Conservation (phyloP, 768 basidiomycete genomes). For the Podaxis sp. region DNA sequence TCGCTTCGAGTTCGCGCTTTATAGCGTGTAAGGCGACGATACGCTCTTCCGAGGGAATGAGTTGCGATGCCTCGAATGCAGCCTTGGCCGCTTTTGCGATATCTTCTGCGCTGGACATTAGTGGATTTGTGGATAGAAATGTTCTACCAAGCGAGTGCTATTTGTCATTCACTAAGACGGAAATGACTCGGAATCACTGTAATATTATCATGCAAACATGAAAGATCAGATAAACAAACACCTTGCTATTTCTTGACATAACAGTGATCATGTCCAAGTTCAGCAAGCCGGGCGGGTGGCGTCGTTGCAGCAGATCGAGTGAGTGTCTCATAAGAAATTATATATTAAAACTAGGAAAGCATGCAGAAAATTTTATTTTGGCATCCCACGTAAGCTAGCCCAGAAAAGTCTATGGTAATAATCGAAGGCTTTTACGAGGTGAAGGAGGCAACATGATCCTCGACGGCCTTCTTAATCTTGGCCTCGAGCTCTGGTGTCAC, state of each 20-base stretch:
- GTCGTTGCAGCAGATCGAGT: neutral
- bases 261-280: no score
- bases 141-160: neutral
- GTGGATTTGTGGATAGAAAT: neutral
- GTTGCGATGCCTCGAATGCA: constrained; percentile 87
- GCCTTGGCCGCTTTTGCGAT: constrained; percentile 80
- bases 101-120: constrained; percentile 32
- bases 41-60: constrained; percentile 67
- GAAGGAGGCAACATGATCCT: constrained; percentile 85
- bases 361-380: constrained; percentile 31
- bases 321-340: constrained; percentile 15
- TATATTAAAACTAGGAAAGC: constrained; percentile 17
- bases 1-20: constrained; percentile 58
- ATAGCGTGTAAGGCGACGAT: constrained; percentile 73
- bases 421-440: constrained; percentile 43
- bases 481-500: constrained; percentile 90
- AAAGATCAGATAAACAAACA: neutral
- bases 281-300: no score
- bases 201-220: neutral
- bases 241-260: no score
- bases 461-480: constrained; percentile 93
- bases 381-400: constrained; percentile 24
- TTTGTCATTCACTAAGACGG: neutral
- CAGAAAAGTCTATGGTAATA: constrained; percentile 29
- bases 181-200: constrained; percentile 8